phyloP scores from a whole-genome alignment of 495 filamentous ascomycete species.

The Physcia stellaris region DNA sequence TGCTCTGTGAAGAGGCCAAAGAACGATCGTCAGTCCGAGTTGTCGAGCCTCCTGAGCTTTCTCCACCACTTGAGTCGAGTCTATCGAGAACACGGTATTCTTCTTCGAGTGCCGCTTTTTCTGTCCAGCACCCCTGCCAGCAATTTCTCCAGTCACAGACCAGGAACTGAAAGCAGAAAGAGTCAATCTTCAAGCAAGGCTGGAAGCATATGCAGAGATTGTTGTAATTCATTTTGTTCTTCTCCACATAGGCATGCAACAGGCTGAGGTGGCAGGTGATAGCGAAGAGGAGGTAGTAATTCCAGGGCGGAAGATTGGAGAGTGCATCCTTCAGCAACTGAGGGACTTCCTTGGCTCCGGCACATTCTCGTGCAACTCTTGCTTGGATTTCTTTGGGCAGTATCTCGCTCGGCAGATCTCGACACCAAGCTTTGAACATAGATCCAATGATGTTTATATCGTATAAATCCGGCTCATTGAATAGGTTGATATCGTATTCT shows the following conservation, averaged over 20 bases:
- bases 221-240: slow-evolving; percentile 89
- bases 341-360: slow-evolving; percentile 60
- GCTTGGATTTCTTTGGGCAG: slow-evolving; percentile 70
- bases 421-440: slow-evolving; percentile 84
- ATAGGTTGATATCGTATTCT: slow-evolving; percentile 77
- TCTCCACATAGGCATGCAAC: slow-evolving; percentile 68
- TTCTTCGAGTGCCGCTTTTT: slow-evolving; percentile 59
- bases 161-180: slow-evolving; percentile 80
- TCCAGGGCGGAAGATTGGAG: slow-evolving; percentile 77
- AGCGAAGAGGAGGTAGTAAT: slow-evolving; percentile 92
- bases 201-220: slow-evolving; percentile 92
- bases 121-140: slow-evolving; percentile 92
- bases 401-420: slow-evolving; percentile 84
- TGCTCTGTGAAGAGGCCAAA: slow-evolving; percentile 54
- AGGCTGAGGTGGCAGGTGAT: slow-evolving; percentile 88
- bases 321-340: slow-evolving; percentile 78
- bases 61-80: slow-evolving; percentile 13
- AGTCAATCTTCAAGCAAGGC: slow-evolving; percentile 84
- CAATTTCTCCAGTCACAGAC: slow-evolving; percentile 87
- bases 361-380: slow-evolving; percentile 57
- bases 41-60: slow-evolving; percentile 9
- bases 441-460: slow-evolving; percentile 90
- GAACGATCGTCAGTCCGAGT: slow-evolving; percentile 33
- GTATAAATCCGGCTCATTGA: slow-evolving; percentile 69
- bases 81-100: slow-evolving; percentile 51